Base-by-base conservation (phyloP, 1,284 basidiomycete species). In the Meripilus lineatus region DNA sequence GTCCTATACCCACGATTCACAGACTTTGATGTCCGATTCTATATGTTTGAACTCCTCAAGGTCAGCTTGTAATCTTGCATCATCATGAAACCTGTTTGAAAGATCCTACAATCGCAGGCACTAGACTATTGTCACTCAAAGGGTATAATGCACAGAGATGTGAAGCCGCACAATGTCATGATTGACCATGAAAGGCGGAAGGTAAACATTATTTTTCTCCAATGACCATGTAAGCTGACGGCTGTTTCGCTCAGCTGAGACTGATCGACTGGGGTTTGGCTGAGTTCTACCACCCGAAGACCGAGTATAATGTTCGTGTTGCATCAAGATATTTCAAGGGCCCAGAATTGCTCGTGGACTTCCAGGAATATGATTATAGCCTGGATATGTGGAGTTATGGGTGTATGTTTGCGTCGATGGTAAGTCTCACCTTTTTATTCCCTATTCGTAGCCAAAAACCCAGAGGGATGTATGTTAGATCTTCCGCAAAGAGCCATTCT, bases 141-240 rank as follows among this genome's bases (percentile, higher is more conserved):
- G 55, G 95, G 95, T 11, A 98, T 98, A 65, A 99, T 98, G 93
- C 96, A 99, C 63, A 81, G 96, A 51, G 96, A 99, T 64, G 95
- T 99, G 52, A 99, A 99, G 65, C 95, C 96, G 4, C 93, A 97
- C 70, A 99, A 99, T 64, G 94, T 99, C 47, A 98, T 99, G 93
- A 98, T 99, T 65, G 96, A 99, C 68, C 94, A 98, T 61, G 92
- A 97, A 59, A 87, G 89, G 65, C 84, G 91, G 61, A 93, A 94
- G 75, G 91, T 20, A 17, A 22, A 13, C 32, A 36, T 49, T 15
- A 21, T 15, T 18, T 22, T 17, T 26, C 6, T 15, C 14, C 15
- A 32, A 5, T 25, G 2, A 34, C 18, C 34, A 32, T 22, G 18
- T 17, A 42, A 40, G 32, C 21, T 40, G 15, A 39, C 46, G 49